phyloP scores from a whole-genome alignment of 2,329 filamentous ascomycete genomes.

The Botrytis squamosa region DNA sequence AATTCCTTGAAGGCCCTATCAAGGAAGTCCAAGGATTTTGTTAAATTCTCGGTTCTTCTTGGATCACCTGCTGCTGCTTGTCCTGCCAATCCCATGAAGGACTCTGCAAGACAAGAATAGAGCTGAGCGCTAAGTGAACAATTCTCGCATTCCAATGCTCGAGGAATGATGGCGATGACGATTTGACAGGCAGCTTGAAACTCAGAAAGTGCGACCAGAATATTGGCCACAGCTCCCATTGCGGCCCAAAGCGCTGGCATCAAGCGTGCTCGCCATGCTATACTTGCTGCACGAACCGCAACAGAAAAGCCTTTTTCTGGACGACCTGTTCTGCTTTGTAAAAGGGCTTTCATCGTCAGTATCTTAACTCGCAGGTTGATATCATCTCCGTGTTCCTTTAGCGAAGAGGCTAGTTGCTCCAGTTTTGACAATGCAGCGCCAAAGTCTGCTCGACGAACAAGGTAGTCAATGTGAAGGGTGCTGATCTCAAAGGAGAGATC shows the following conservation, averaged over 20 bases:
- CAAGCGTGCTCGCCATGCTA: constrained; percentile 58
- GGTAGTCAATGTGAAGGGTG: constrained; percentile 59
- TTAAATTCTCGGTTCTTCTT: constrained; percentile 50
- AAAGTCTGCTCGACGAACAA: constrained; percentile 53
- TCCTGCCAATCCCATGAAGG: constrained; percentile 63
- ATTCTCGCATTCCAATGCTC: constrained; percentile 61
- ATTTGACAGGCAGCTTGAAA: constrained; percentile 56
- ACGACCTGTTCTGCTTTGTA: constrained; percentile 59
- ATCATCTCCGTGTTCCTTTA: constrained; percentile 58
- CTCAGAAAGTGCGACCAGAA: constrained; percentile 60
- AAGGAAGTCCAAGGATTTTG: constrained; percentile 39
- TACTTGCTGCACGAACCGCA: constrained; percentile 61
- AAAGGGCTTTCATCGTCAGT: constrained; percentile 59
- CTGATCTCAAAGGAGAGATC: constrained; percentile 59
- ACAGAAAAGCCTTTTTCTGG: constrained; percentile 65
- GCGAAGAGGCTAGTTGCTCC: constrained; percentile 49
- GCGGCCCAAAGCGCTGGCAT: constrained; percentile 62
- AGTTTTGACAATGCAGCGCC: constrained; percentile 53
- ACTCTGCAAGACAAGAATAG: constrained; percentile 61
- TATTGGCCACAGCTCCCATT: constrained; percentile 53
- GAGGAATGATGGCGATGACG: constrained; percentile 61
- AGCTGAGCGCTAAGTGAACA: constrained; percentile 54
- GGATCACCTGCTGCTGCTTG: constrained; percentile 39
- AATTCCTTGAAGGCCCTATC: constrained; percentile 47
- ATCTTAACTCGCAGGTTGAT: constrained; percentile 60